A percentile compares a stretch with the other conserved stretches of the same genome.
phyloP scores from a whole-genome alignment of 192 early-diverging fungal species.

The Podila epigama region DNA sequence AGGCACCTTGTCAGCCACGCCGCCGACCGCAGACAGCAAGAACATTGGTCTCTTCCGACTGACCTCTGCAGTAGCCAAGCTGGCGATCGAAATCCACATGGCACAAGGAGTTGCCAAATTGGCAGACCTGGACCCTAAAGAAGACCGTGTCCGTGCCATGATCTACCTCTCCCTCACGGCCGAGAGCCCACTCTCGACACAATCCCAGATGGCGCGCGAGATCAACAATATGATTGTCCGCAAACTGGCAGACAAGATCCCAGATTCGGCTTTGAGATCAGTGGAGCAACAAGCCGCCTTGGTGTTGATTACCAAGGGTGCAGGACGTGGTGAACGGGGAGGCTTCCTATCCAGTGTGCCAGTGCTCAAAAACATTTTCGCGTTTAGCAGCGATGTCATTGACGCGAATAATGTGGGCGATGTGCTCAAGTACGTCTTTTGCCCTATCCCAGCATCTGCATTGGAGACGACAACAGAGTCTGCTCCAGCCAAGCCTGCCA shows the following conservation, averaged over 20 bases:
- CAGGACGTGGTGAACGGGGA: not conserved
- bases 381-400: constrained; percentile 43
- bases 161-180: constrained; percentile 36
- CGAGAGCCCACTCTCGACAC: constrained; percentile 15
- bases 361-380: constrained; percentile 30
- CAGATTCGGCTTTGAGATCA: constrained; percentile 14
- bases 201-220: constrained; percentile 39
- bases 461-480: not conserved
- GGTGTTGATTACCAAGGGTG: constrained; percentile 23
- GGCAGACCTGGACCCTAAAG: constrained; percentile 20
- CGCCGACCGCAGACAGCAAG: constrained; percentile 11
- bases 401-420: constrained; percentile 46
- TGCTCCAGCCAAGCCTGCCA: no score
- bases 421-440: constrained; percentile 55
- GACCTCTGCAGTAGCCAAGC: constrained; percentile 15
- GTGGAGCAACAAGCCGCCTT: constrained; percentile 23
- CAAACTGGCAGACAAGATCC: constrained; percentile 23
- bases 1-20: constrained; percentile 18
- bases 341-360: constrained; percentile 23
- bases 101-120: constrained; percentile 42
- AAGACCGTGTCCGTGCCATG: constrained; percentile 42
- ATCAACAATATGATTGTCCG: constrained; percentile 38
- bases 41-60: constrained; percentile 15
- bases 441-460: constrained; percentile 14
- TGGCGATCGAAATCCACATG: constrained; percentile 50